Base-by-base conservation (phyloP, 1,284 basidiomycete genomes). In the Taiwanofungus camphoratus region DNA sequence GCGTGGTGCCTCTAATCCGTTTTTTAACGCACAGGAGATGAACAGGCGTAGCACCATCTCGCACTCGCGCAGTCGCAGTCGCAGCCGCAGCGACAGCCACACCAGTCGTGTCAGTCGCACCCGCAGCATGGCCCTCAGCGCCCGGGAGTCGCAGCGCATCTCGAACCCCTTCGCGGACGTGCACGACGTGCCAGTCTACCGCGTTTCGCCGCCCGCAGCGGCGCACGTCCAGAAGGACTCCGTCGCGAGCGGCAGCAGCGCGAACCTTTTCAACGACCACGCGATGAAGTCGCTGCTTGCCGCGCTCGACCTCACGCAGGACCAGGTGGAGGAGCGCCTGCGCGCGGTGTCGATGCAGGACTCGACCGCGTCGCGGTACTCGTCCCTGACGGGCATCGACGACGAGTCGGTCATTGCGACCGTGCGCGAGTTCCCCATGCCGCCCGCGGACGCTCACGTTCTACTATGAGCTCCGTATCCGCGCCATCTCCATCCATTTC, bases 211-310 rank as follows among this genome's bases (percentile, higher is more conserved):
- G 34, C 50, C 33, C 16, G 18, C 36, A 5, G 33, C 42, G 26
- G 40, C 42, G 35, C 50, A 55, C 27, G 41, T 30, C 19, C 50
- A 50, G 16, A 50, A 46, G 35, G 44, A 56, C 29, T 61, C 60
- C 12, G 46, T 55, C n/a, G 48, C 56, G 3, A 59, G 56, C 43
- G 45, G 41, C 15, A 38, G 44, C 20, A 57, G 52, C 31, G 55
- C 51, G 3, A 42, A 49, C n/a, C 39, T 54, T 9, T 53, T 53
- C 33, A 53, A 49, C 44, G 70, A 74, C 42, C 69, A 67, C 32
- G 78, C 79, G 12, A 64, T 85, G 50, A 70, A 69, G 52, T 79
- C 76, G 15, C 67, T 85, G 42, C 73, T 85, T 43, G 81, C 79
- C 16, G 82, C 78, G 13, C 68, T 85, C 27, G 70, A 79, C 39